A percentile compares a stretch with the other conserved stretches of the same genome.
These are phyloP conservation scores for Trichoderma citrinoviride DNA, from an alignment of 2,329 filamentous ascomycete genomes.

Conservation along the genomic window DNA sequence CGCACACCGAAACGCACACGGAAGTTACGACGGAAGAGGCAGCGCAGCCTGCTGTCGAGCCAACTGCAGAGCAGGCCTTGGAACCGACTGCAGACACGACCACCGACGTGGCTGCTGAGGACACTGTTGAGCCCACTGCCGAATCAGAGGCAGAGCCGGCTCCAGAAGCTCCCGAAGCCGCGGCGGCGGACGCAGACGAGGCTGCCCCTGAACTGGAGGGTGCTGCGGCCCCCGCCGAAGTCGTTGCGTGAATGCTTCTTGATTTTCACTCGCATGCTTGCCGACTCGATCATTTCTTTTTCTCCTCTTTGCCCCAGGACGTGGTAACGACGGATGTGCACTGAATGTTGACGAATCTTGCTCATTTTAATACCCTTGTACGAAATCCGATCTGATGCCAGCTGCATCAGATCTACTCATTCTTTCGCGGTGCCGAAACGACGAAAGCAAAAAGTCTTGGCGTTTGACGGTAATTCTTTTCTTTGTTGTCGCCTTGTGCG, in stretches of 20 bases:
- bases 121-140: not conserved
- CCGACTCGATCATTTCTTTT: not conserved
- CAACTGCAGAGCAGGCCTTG: not conserved
- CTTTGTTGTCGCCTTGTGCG: not conserved
- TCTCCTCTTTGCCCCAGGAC: not conserved
- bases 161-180: not conserved
- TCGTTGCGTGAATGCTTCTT: not conserved
- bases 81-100: not conserved
- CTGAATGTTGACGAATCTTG: constrained; percentile 22
- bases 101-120: not conserved
- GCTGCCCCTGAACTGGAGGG: constrained; percentile 1
- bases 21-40: not conserved
- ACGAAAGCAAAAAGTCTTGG: constrained; percentile 21
- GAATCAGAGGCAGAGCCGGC: not conserved
- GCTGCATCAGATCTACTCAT: constrained; percentile 2
- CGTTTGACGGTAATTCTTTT: constrained; percentile 4
- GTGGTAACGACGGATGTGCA: not conserved
- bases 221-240: constrained; percentile 12
- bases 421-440: constrained; percentile 15
- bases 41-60: not conserved
- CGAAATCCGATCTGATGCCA: constrained; percentile 23
- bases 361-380: constrained; percentile 34
- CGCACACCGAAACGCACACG: not conserved
- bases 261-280: not conserved
- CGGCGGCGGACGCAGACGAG: not conserved